Base-by-base conservation (phyloP, 768 basidiomycete genomes). In the Lactarius sp. region DNA sequence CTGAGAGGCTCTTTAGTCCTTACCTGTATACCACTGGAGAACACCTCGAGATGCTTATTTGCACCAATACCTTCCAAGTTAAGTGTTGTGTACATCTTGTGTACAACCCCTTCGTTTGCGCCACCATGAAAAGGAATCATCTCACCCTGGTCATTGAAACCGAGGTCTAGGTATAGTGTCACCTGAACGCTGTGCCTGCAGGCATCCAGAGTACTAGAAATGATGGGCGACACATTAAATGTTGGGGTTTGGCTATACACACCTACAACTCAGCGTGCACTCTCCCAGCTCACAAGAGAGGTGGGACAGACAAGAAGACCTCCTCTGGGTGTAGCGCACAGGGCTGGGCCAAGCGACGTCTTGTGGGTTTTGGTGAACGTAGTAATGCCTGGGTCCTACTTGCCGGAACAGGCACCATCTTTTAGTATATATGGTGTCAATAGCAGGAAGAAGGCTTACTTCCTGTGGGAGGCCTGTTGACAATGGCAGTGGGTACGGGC, bases 321-420 rank as follows among this genome's bases (percentile, higher is more conserved):
- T 27, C 22, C 22, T 27, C 22, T 27, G 22, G 22, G 22, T 2
- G 22, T 27, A 81, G 60, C 80, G 75, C 68, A 88, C 77, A 3
- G 78, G 86, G 22, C 83, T 81, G 46, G 88, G 77, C 85, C 86
- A 88, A 5, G 86, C 85, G 7, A 79, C 79, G 62, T 86, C 84
- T 71, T 89, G 87, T 3, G 22, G 22, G 22, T 27, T 27, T 27
- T 27, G 22, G 22, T 27, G 22, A 27, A 27, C 22, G 22, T 27
- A 86, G 82, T 76, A 72, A 69, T 78, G 79, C n/a, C 79, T 79
- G 13, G 80, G 78, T 54, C 72, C 77, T 77, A 44, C 10, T 16
- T 18, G 37, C 22, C 27, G 14, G 31, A 42, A 52, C 3, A 49
- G 33, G 51, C 16, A 31, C 37, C 52, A 55, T 56, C 42, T 33